phyloP scores from a whole-genome alignment of 2,329 filamentous ascomycete genomes.

The Anthostomella pinea region DNA sequence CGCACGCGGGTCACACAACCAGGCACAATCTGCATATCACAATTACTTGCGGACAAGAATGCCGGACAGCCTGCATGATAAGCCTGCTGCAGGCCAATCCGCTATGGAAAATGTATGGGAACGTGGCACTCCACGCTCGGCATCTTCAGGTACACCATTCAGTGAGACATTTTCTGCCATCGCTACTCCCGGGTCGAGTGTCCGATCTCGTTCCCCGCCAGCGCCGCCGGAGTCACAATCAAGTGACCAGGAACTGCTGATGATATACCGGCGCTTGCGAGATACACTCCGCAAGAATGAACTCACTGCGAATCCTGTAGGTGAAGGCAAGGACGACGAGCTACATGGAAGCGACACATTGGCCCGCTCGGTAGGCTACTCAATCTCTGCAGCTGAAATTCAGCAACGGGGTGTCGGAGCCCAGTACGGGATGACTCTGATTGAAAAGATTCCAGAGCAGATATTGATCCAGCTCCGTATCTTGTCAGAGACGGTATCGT shows the following conservation, averaged over 20 bases:
- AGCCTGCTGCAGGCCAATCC: conserved; percentile 31
- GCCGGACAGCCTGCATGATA: conserved; percentile 39
- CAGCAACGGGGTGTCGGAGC: conserved; percentile 82
- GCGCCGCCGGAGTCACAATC: conserved; percentile 35
- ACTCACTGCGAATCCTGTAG: conserved; percentile 33
- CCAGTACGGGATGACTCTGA: conserved; percentile 67
- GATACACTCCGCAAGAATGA: conserved; percentile 57
- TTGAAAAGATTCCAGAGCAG: conserved; percentile 83
- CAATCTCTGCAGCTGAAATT: conserved; percentile 86
- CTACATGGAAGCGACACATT: conserved; percentile 57
- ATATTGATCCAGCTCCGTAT: conserved; percentile 83
- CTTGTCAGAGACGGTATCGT: conserved; percentile 81
- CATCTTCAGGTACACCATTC: conserved; percentile 39
- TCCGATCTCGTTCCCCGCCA: conserved; percentile 31
- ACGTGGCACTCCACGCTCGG: conserved; percentile 26
- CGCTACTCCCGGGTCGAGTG: conserved; percentile 35
- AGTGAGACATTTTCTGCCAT: conserved; percentile 42
- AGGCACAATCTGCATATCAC: conserved; percentile 35
- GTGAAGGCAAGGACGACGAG: conserved; percentile 38
- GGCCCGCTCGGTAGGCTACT: conserved; percentile 70
- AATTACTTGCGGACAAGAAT: conserved; percentile 38
- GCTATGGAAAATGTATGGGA: conserved; percentile 43
- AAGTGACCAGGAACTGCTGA: conserved; percentile 52
- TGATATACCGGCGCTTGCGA: conserved; percentile 58
- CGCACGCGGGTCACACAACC: conserved; percentile 31